Evolutionary conservation across 1,284 basidiomycete genomes (phyloP).

Genomic region (Sanghuangporus sanghuang): DNA sequence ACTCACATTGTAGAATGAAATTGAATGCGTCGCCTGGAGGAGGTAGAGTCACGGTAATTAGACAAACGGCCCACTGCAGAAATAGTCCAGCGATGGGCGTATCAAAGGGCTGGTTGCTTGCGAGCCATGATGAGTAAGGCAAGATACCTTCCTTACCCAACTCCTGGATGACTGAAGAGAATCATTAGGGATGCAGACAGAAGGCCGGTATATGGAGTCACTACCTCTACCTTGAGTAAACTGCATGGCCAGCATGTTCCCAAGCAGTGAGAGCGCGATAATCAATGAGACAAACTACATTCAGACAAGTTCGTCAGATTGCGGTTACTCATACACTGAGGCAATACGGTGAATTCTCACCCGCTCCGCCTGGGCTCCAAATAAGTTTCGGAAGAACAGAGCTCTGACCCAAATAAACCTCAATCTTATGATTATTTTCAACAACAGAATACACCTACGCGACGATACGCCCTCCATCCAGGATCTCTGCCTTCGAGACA

Average conservation of each 20-base stretch:
- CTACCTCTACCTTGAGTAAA: conserved; percentile 61
- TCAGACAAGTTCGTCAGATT: not conserved
- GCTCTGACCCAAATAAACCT: conserved; percentile 34
- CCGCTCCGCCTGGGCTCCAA: conserved; percentile 50
- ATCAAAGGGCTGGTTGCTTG: conserved; percentile 59
- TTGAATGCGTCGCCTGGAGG: conserved; percentile 66
- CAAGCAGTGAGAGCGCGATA: conserved; percentile 57
- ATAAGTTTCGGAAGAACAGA: conserved; percentile 64
- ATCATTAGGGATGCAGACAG: not conserved
- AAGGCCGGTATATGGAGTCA: not conserved
- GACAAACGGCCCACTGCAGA: conserved; percentile 50
- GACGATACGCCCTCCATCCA: conserved; percentile 53
- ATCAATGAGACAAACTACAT: conserved; percentile 50
- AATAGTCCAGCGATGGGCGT: conserved; percentile 56
- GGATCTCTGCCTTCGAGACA: conserved; percentile 59
- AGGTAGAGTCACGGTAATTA: conserved; percentile 40
- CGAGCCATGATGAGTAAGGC: conserved; percentile 55
- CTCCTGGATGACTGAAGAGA: conserved; percentile 55
- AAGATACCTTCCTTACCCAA: conserved; percentile 62
- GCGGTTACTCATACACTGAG: not conserved
- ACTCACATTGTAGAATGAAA: conserved; percentile 28
- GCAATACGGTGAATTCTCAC: conserved; percentile 27
- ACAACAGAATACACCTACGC: conserved; percentile 39
- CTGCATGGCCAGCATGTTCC: conserved; percentile 55
- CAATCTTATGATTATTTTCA: not conserved